phyloP scores from a whole-genome alignment of 805 yeast genomes.

The Gaillardinia entomophila region DNA sequence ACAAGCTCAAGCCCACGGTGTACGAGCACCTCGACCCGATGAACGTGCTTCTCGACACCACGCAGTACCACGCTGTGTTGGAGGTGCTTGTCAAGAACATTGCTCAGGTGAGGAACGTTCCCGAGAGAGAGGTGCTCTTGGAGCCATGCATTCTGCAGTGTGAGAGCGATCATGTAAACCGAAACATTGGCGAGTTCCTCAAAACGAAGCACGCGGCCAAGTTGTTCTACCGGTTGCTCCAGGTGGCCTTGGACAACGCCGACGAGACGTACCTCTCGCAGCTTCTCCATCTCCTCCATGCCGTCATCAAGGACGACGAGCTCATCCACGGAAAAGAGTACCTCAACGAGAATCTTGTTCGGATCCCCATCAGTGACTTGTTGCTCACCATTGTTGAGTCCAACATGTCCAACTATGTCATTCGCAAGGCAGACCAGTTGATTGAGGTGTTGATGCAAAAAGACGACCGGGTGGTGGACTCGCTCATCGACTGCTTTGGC shows the following conservation, averaged over 20 bases:
- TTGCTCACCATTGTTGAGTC: slow-evolving; percentile 48
- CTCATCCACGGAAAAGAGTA: slow-evolving; percentile 31
- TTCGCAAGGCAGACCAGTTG: slow-evolving; percentile 52
- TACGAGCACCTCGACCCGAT: slow-evolving; percentile 60
- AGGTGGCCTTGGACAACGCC: slow-evolving; percentile 42
- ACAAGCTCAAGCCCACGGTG: slow-evolving; percentile 55
- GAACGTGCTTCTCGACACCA: slow-evolving; percentile 39
- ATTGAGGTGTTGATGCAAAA: slow-evolving; percentile 46
- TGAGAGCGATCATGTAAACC: slow-evolving; percentile 25
- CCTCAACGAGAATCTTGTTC: slow-evolving; percentile 41
- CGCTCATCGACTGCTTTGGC: slow-evolving; percentile 55
- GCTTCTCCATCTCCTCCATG: slow-evolving; percentile 65
- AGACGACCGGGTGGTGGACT: slow-evolving; percentile 45
- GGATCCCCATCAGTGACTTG: slow-evolving; percentile 51
- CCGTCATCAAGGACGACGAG: slow-evolving; percentile 50
- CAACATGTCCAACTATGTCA: slow-evolving; percentile 42
- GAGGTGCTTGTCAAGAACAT: slow-evolving; percentile 40
- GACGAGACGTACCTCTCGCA: slow-evolving; percentile 54
- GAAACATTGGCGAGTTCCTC: slow-evolving; percentile 43
- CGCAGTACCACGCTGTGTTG: slow-evolving; percentile 48
- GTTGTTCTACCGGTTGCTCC: slow-evolving; percentile 52
- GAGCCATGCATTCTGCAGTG: slow-evolving; percentile 38
- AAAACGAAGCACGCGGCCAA: slow-evolving; percentile 51
- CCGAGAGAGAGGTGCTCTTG: slow-evolving; percentile 35
- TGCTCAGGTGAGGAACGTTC: slow-evolving; percentile 30